Base-by-base conservation (phyloP, 495 filamentous ascomycete species). In the Lepraria neglecta region DNA sequence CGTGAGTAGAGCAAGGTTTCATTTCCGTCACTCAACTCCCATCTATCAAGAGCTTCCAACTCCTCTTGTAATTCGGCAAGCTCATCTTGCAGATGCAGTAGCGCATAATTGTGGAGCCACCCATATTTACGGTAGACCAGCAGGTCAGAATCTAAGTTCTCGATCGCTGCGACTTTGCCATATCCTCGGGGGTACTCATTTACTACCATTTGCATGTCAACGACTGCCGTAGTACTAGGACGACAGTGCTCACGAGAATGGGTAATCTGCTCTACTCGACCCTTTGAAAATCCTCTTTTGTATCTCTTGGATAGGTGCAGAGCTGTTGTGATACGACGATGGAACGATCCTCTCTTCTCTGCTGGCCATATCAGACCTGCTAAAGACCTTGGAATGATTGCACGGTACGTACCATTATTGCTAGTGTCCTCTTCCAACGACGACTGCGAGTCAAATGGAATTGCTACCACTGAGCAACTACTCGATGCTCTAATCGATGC, bases 51-150 rank as follows among this genome's bases (percentile, higher is more conserved):
- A 5, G 4, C 28, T 28, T 51, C 48, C n/a, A 51, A 17, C 19
- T 51, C 48, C 4, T 51, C 48, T 51, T 51, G 43, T 17, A 45
- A 15, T 2, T 45, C 43, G 15, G 43, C 43, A 15, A 45, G 43
- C 54, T 45, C 54, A 30, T 72, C 69, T 60, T 77, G 74, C 27
- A 70, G 67, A 51, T 73, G 50, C 2, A 77, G 58, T 6, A 76
- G 52, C 1, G 74, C 33, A n/a, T 71, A 63, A 5, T 67, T 60
- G 35, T 73, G 72, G 7, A 77, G 56, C 40, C 62, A 72, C 21
- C 63, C 64, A 54, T 74, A 74, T n/a, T 67, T 64, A 17, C 75
- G 68, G 64, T 66, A 72, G 14, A 74, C 66, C 38, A 69, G 60
- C 28, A 69, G 70, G n/a, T 67, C 64, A 17, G 63, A 57, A 44